Conservation (phyloP, 345 rosid species). For the Bruguiera sexangula region DNA sequence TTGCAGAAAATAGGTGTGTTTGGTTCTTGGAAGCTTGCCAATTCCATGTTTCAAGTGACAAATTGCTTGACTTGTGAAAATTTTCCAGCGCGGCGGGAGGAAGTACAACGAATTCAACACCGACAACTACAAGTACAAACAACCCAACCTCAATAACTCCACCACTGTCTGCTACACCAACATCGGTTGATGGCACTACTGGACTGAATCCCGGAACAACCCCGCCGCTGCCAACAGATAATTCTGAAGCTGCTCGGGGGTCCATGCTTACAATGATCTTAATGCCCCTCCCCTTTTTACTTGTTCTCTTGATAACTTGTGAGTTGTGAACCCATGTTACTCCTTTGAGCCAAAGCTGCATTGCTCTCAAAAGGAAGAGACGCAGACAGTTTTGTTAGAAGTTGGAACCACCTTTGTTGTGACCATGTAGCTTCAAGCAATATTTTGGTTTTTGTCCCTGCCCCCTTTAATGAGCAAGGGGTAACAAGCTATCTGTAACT, state of each 20-base stretch:
- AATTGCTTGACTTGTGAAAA: neutral
- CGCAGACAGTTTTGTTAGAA: conserved; percentile 30
- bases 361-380: conserved; percentile 12
- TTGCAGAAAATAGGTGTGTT: neutral
- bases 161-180: neutral
- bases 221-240: neutral
- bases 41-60: neutral
- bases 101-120: neutral
- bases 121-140: neutral
- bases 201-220: conserved; percentile 2
- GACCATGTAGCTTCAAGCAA: conserved; percentile 8
- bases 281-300: neutral
- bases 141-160: neutral
- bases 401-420: conserved; percentile 19
- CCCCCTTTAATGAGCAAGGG: neutral
- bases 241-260: neutral
- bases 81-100: neutral
- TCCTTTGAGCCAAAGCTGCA: neutral
- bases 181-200: neutral
- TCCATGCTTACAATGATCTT: neutral
- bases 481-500: neutral
- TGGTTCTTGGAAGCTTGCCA: neutral
- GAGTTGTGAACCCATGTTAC: neutral
- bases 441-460: neutral
- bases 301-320: neutral